Evolutionary conservation across 331 rosid species (phyloP).

Genomic region (Acacia concinna): DNA sequence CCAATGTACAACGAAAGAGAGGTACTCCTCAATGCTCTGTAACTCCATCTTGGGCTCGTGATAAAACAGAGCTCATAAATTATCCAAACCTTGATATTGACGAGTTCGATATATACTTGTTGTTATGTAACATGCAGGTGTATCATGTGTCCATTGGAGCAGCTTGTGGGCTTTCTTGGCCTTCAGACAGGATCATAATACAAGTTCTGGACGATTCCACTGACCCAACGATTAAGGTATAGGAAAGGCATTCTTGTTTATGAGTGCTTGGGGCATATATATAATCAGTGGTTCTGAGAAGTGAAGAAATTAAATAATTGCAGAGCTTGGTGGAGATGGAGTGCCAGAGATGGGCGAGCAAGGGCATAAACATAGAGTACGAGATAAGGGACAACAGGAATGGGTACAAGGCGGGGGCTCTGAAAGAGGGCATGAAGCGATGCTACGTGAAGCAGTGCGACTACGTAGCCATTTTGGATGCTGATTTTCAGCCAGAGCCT

Average conservation of each 20-base stretch:
- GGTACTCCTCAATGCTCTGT: slow-evolving; percentile 47
- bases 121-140: slow-evolving; percentile 48
- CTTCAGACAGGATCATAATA: slow-evolving; percentile 84
- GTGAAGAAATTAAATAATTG: neutral
- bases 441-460: slow-evolving; percentile 79
- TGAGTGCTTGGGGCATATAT: neutral
- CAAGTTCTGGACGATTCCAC: slow-evolving; percentile 97
- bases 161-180: slow-evolving; percentile 95
- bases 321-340: slow-evolving; percentile 86
- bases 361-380: slow-evolving; percentile 86
- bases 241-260: neutral
- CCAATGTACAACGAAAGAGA: slow-evolving; percentile 97
- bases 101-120: neutral
- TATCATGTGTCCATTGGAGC: slow-evolving; percentile 94
- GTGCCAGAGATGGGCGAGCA: slow-evolving; percentile 92
- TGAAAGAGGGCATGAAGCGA: slow-evolving; percentile 82
- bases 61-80: neutral
- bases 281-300: neutral
- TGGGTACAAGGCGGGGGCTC: slow-evolving; percentile 94
- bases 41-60: neutral
- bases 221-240: slow-evolving; percentile 84
- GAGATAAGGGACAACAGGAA: slow-evolving; percentile 84
- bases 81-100: neutral
- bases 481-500: slow-evolving; percentile 94
- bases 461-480: slow-evolving; percentile 79